Evolutionary conservation across 352 stramenopile species (phyloP), one percentile per base, ranked within the genome.

Genomic region (Phytophthora palmivora): DNA sequence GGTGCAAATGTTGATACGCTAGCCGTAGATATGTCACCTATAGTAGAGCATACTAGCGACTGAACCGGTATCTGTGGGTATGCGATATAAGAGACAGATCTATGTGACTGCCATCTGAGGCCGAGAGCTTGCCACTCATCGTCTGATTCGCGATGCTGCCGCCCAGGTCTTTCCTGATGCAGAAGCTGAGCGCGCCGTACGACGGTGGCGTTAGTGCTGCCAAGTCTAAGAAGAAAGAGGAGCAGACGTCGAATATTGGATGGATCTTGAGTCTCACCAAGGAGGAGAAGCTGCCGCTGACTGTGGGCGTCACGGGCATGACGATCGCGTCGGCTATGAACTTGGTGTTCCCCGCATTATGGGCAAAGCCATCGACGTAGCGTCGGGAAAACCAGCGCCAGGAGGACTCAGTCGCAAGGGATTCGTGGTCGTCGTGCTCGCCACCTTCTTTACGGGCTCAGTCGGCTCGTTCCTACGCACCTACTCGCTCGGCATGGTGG

Each of bases 301-400:
- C 76, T 14, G 55, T 84, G 15, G 89, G 88, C 18, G 77, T 96
- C 37, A 64, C 87, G 14, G 91, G 88, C 44, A 89, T 97, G 80
- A 82, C 82, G 12, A 72, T 95, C 14, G 90, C 87, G 19, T 97
- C 88, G 21, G 79, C 78, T 22, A 96, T 91, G 62, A 97, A 97
- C 62, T 71, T 97, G 21, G 65, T 95, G 21, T 96, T 97, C 63
- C 91, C 91, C 84, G 86, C 19, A 83, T 97, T 49, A 94, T 97
- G 76, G 91, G 89, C 34, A 95, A 94, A 43, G 90, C 89, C 9
- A 87, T 96, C 26, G 87, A 96, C 54, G 82, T 95, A 14, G 82
- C 86, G n/a, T 83, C 82, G 6, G 84, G 86, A 33, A 92, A 90
- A 43, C 81, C 83, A 15, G 82, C 77, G 46, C 87, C 87, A 3